phyloP scores from a whole-genome alignment of 306 rosid genomes.

The Ormosia semicastrata region DNA sequence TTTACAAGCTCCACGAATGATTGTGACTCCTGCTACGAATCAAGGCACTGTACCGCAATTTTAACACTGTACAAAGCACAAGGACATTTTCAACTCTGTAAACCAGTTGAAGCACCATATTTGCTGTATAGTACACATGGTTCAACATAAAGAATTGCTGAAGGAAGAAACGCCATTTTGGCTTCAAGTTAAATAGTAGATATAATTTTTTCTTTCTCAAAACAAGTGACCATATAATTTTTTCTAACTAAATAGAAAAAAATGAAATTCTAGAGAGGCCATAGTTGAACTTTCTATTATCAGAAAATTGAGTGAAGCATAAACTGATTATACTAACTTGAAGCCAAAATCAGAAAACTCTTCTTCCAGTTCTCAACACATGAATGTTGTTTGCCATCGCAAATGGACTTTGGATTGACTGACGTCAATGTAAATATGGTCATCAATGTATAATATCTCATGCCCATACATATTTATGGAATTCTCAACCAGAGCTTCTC shows the following conservation, averaged over 20 bases:
- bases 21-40: too few relatives aligned
- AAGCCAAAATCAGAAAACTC: too few relatives aligned
- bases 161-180: neutral
- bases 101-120: neutral
- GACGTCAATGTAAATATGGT: conserved; percentile 71
- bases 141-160: neutral
- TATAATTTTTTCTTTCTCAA: neutral
- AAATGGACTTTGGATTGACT: conserved; percentile 74
- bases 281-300: too few relatives aligned
- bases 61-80: too few relatives aligned
- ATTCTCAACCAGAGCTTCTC: conserved; percentile 44
- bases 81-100: neutral
- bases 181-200: neutral
- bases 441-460: conserved; percentile 72
- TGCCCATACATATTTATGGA: conserved; percentile 39
- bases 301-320: too few relatives aligned
- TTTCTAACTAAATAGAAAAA: neutral
- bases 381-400: conserved; percentile 71
- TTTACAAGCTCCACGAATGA: conserved; percentile 32
- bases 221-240: neutral
- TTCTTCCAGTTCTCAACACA: conserved; percentile 10
- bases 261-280: too few relatives aligned
- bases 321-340: too few relatives aligned
- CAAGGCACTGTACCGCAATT: too few relatives aligned
- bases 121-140: neutral